phyloP scores from a whole-genome alignment of 352 stramenopile genomes.

The Pythium aphanidermatum region DNA sequence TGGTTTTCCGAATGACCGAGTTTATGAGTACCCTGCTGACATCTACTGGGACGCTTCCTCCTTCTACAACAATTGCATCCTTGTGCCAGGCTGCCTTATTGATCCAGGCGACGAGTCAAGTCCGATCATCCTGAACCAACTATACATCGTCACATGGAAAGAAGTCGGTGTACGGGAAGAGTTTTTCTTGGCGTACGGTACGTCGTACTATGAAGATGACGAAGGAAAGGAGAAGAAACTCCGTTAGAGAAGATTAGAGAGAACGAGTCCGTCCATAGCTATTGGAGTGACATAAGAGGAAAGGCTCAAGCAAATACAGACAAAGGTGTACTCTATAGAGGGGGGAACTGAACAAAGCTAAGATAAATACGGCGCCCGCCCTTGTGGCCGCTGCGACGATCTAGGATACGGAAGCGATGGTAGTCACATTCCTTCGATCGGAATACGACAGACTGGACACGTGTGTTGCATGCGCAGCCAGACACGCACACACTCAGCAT shows the following conservation, averaged over 20 bases:
- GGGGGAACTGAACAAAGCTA: too few species aligned
- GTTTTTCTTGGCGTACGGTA: conserved; percentile 87
- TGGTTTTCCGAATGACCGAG: conserved; percentile 82
- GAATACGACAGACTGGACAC: conserved; percentile 60
- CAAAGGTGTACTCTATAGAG: conserved; percentile 18
- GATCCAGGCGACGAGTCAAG: conserved; percentile 72
- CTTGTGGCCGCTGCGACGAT: background rate
- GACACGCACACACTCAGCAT: conserved; percentile 54
- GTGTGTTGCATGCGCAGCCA: conserved; percentile 67
- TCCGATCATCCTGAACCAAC: conserved; percentile 75
- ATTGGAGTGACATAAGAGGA: too few species aligned
- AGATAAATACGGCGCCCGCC: conserved; percentile 9
- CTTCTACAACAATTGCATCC: conserved; percentile 89
- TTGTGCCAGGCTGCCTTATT: conserved; percentile 79
- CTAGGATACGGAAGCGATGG: background rate
- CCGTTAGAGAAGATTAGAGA: too few species aligned
- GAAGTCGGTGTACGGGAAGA: conserved; percentile 76
- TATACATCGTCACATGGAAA: conserved; percentile 89
- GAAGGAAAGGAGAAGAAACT: conserved; percentile 36
- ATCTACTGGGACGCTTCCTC: conserved; percentile 84
- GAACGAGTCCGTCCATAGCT: too few species aligned
- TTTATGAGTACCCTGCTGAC: conserved; percentile 82
- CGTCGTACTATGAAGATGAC: conserved; percentile 86
- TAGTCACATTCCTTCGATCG: conserved; percentile 15
- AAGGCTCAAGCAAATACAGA: conserved; percentile 1